Evolutionary conservation across 331 rosid genomes (phyloP), one percentile per base, ranked within the genome.

Genomic region (Cydonia oblonga): DNA sequence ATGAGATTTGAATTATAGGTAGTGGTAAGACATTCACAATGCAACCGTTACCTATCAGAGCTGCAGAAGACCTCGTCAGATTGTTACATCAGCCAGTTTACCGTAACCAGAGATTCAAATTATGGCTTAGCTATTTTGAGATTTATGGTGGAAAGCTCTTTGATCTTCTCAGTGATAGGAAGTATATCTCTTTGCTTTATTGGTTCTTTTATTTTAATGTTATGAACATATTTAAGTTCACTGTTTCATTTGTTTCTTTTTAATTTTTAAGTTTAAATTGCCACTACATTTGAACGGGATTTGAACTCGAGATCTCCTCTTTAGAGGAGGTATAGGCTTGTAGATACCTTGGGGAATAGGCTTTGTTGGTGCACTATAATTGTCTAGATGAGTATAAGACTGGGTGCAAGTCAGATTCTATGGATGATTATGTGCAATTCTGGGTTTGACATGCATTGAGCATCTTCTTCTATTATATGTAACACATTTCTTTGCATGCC

Each of bases 71-170:
- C 85, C 90, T 93, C 61, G 90, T 90, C 75, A 90, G 93, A 80
- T 82, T 80, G 77, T 87, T 93, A 81, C 93, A 82, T 74, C 93
- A 75, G 79, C 97, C 98, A 67, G 81, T 85, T 71, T 93, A 90
- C 83, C 93, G 93, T 16, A 93, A 89, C 78, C 96, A 89, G 81
- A 88, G 78, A 86, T 93, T 90, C 76, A 93, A 93, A 87, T 76
- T 93, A 91, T 93, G 98, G 97, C 98, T 93, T 78, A 93, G 98
- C 87, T 93, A 84, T 84, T 93, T 93, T 64, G 98, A 92, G 88
- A 92, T 92, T 78, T 92, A 92, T 75, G 98, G 98, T 20, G 96
- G 98, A 76, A 92, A 92, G 76, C 87, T 93, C 35, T 93, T 75
- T 83, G 98, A 93, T 85, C 97, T 93, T 84, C 98, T 93, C 44